A percentile compares a stretch with the other conserved stretches of the same genome.
Conservation (phyloP, 352 stramenopile species). For the Globisporangium polare region DNA sequence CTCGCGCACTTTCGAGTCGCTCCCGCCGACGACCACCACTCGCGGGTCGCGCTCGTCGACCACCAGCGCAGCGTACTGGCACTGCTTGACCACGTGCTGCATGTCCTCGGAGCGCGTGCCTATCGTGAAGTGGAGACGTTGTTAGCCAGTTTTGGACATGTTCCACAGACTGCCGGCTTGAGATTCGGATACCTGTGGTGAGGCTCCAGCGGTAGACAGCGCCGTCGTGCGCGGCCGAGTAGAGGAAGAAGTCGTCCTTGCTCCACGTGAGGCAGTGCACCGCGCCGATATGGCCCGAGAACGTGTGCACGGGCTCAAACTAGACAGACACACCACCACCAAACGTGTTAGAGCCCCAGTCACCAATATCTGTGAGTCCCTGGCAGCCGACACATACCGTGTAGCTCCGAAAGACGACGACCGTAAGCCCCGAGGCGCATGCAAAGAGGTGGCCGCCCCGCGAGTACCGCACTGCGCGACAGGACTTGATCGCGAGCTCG, state of each 20-base stretch:
- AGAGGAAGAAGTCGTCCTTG: slow-evolving; percentile 69
- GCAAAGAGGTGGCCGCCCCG: slow-evolving; percentile 75
- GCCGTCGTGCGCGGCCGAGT: slow-evolving; percentile 74
- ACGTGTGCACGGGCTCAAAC: slow-evolving; percentile 61
- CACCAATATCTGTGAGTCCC: not conserved
- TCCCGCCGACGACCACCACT: slow-evolving; percentile 50
- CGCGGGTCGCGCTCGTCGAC: slow-evolving; percentile 49
- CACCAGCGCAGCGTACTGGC: slow-evolving; percentile 57
- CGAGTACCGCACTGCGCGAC: slow-evolving; percentile 51
- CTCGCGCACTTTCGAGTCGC: slow-evolving; percentile 65
- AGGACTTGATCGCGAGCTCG: slow-evolving; percentile 67
- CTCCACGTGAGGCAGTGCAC: slow-evolving; percentile 67
- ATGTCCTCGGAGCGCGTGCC: slow-evolving; percentile 69
- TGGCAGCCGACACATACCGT: slow-evolving; percentile 45
- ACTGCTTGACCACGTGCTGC: slow-evolving; percentile 75
- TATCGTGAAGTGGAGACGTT: not conserved
- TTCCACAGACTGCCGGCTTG: not conserved
- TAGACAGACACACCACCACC: slow-evolving; percentile 8
- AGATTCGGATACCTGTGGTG: slow-evolving; percentile 15
- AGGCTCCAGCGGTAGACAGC: slow-evolving; percentile 81
- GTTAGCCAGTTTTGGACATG: not conserved
- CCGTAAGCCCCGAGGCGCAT: slow-evolving; percentile 58
- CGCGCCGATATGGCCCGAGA: slow-evolving; percentile 77
- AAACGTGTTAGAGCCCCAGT: not conserved
- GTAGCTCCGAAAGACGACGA: slow-evolving; percentile 62